phyloP scores from a whole-genome alignment of 2,329 filamentous ascomycete genomes.

The Aspergillus nomiae region DNA sequence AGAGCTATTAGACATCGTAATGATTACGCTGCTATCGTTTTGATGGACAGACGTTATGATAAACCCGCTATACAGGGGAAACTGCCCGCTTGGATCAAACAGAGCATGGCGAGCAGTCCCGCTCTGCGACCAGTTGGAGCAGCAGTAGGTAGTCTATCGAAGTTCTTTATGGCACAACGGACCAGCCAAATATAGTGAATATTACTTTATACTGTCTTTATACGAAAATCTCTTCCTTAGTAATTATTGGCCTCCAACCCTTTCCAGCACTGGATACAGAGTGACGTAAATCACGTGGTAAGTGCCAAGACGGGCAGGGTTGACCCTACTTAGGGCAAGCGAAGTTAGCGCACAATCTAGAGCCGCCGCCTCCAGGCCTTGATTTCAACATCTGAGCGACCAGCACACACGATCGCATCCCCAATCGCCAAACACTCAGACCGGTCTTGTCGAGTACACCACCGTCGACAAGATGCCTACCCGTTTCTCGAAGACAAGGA shows the following conservation, averaged over 20 bases:
- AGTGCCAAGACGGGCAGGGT: conserved; percentile 26
- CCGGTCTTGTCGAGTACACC: conserved; percentile 44
- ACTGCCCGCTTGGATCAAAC: conserved; percentile 85
- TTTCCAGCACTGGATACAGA: background rate
- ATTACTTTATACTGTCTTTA: background rate
- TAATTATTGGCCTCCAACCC: background rate
- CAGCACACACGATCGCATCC: conserved; percentile 34
- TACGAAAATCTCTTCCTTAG: background rate
- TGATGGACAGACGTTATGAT: conserved; percentile 81
- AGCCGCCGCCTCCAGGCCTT: conserved; percentile 28
- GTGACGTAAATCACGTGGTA: background rate
- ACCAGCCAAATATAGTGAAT: background rate
- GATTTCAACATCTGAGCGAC: conserved; percentile 40
- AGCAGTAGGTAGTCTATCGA: conserved; percentile 32
- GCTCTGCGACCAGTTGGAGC: conserved; percentile 25
- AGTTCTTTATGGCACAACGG: conserved; percentile 32
- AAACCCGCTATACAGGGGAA: conserved; percentile 72
- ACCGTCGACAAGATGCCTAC: conserved; percentile 53
- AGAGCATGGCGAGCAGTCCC: conserved; percentile 55
- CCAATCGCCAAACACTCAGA: conserved; percentile 39
- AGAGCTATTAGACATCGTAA: conserved; percentile 83
- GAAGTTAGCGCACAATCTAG: conserved; percentile 43
- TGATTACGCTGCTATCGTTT: conserved; percentile 88
- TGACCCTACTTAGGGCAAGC: conserved; percentile 40
- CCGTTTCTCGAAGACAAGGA: conserved; percentile 54